Percentiles rank a stretch among this genome's conserved stretches.
These are phyloP conservation scores for Xylaria intraflava DNA, from an alignment of 495 filamentous ascomycete species.

Conservation along the genomic window DNA sequence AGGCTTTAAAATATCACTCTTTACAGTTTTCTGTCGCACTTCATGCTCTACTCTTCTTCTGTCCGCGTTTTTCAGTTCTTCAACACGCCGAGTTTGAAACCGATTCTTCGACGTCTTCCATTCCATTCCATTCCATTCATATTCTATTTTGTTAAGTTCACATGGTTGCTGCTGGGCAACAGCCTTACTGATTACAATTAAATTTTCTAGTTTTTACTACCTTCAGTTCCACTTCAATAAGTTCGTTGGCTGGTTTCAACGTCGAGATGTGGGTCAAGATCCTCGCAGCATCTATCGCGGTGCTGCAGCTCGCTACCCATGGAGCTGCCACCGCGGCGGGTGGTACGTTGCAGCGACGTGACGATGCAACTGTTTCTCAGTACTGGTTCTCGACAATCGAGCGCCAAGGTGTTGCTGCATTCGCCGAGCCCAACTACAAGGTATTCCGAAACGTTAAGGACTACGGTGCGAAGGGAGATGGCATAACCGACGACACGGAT, in stretches of 20 bases:
- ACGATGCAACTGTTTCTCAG: constrained; percentile 23
- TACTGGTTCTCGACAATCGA: constrained; percentile 75
- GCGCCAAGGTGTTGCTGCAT: constrained; percentile 63
- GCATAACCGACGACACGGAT: constrained; percentile 72
- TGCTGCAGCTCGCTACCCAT: constrained; percentile 30
- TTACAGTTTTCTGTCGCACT: not conserved
- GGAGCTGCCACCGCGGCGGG: constrained; percentile 26
- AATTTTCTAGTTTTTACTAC: not conserved
- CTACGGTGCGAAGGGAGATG: constrained; percentile 72
- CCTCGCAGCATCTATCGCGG: constrained; percentile 29
- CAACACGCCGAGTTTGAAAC: not conserved
- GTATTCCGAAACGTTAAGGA: constrained; percentile 87
- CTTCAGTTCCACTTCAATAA: constrained; percentile 9
- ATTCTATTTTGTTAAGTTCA: not conserved
- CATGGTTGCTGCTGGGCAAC: not conserved
- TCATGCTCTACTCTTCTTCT: not conserved
- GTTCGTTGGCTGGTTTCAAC: constrained; percentile 34
- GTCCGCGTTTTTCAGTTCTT: not conserved
- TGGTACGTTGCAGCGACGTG: constrained; percentile 16
- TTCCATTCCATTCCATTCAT: not conserved
- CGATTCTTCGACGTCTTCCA: not conserved
- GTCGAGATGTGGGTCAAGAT: constrained; percentile 37
- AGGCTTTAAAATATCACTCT: too few relatives aligned
- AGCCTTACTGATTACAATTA: not conserved
- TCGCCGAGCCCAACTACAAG: constrained; percentile 55